A percentile compares a stretch with the other conserved stretches of the same genome.
phyloP scores from a whole-genome alignment of 2,329 filamentous ascomycete genomes.

The Stachybotrys chlorohalonatus region DNA sequence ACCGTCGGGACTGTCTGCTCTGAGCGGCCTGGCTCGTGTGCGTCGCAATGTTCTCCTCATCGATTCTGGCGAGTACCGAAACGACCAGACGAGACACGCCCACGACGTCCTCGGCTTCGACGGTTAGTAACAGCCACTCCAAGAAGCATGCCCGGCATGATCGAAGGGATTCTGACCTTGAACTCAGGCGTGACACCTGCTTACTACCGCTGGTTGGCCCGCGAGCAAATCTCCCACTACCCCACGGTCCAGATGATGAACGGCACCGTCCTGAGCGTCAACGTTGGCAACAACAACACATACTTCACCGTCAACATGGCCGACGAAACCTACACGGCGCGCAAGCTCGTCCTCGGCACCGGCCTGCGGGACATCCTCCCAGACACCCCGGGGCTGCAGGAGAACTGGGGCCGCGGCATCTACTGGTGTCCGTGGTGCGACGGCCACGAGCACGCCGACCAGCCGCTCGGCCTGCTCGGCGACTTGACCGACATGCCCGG shows the following conservation, averaged over 20 bases:
- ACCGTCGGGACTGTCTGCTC: conserved; percentile 42
- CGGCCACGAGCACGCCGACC: conserved; percentile 51
- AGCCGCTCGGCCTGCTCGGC: conserved; percentile 44
- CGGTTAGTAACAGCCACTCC: conserved; percentile 26
- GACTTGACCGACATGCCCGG: conserved; percentile 32
- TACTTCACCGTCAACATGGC: conserved; percentile 32
- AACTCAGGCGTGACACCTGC: conserved; percentile 41
- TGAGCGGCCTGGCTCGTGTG: conserved; percentile 51
- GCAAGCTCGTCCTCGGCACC: conserved; percentile 48
- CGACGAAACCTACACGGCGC: conserved; percentile 29
- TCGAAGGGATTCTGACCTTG: background rate
- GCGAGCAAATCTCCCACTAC: conserved; percentile 43
- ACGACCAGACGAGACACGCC: conserved; percentile 45
- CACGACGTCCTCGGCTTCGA: conserved; percentile 54
- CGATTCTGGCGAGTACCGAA: conserved; percentile 51
- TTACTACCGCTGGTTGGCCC: conserved; percentile 44
- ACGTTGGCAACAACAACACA: conserved; percentile 27
- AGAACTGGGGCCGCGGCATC: conserved; percentile 50
- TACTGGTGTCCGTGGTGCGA: conserved; percentile 61
- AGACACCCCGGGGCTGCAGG: conserved; percentile 40
- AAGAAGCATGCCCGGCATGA: background rate
- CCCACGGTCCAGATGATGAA: conserved; percentile 39
- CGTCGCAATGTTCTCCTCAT: conserved; percentile 45
- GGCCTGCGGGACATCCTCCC: conserved; percentile 48
- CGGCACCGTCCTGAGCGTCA: conserved; percentile 39